These are phyloP conservation scores for Suhomyces bolitotheri DNA, from an alignment of 1,139 yeast genomes.

Conservation along the genomic window DNA sequence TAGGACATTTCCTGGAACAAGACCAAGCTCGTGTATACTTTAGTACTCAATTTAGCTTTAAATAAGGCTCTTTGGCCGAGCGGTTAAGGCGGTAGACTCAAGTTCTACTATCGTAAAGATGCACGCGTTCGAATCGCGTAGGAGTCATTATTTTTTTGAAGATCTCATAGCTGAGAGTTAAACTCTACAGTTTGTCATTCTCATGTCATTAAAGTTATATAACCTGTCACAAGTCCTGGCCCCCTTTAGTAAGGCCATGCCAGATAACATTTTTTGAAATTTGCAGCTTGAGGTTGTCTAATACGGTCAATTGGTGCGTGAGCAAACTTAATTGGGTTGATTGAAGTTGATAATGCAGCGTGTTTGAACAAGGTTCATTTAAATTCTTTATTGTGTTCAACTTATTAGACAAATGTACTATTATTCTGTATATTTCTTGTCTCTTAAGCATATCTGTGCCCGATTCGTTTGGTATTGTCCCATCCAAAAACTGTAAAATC, in stretches of 20 bases:
- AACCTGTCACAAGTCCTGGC: too few species aligned
- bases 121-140: conserved; percentile 25
- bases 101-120: conserved; percentile 34
- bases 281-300: conserved; percentile 27
- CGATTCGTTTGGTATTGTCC: conserved; percentile 5
- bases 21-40: too few species aligned
- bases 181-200: too few species aligned
- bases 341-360: conserved; percentile 19
- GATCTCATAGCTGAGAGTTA: too few species aligned
- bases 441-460: conserved; percentile 4
- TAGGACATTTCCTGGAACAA: too few species aligned
- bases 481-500: conserved; percentile 23
- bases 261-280: conserved; percentile 19
- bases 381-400: conserved; percentile 17
- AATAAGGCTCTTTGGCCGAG: conserved; percentile 23
- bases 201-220: too few species aligned
- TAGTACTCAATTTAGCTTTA: too few species aligned
- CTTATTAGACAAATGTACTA: conserved; percentile 30
- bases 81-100: conserved; percentile 33
- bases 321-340: conserved; percentile 31
- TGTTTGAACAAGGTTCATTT: conserved; percentile 4
- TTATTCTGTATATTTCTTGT: conserved; percentile 23
- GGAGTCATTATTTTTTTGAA: conserved; percentile 19
- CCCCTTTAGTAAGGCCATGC: conserved; percentile 9
- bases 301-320: conserved; percentile 28